phyloP scores from a whole-genome alignment of 306 rosid species.

The Acacia melanoxylon region DNA sequence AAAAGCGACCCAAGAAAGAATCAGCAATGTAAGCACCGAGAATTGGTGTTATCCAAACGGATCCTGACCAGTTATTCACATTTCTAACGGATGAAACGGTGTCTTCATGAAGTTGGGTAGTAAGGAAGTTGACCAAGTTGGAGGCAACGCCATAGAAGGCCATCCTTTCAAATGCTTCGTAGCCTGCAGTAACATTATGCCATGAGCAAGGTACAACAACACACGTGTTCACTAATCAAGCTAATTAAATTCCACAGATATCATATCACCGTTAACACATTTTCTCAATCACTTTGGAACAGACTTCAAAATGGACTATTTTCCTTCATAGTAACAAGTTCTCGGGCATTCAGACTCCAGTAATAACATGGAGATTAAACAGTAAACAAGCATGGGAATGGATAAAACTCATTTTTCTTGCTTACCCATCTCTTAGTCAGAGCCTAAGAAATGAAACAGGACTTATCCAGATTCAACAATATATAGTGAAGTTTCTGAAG shows the following conservation, averaged over 20 bases:
- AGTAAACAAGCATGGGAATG: not conserved
- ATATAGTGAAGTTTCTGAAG: not conserved
- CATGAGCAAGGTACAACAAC: not conserved
- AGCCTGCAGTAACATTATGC: constrained; percentile 47
- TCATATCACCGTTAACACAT: constrained; percentile 2
- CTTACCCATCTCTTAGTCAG: not conserved
- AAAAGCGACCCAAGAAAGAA: constrained; percentile 89
- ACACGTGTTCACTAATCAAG: not conserved
- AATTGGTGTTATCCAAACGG: constrained; percentile 95
- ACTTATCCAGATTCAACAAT: not conserved
- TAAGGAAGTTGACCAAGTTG: constrained; percentile 81
- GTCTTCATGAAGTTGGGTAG: constrained; percentile 89
- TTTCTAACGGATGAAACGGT: constrained; percentile 91
- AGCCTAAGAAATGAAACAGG: not conserved
- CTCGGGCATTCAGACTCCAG: not conserved
- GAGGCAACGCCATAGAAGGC: constrained; percentile 96
- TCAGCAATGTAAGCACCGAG: constrained; percentile 94
- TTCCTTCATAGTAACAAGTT: not conserved
- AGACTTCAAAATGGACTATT: not conserved
- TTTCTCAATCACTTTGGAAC: not conserved
- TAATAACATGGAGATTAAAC: too few species aligned
- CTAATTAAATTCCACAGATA: not conserved
- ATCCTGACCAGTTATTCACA: constrained; percentile 95
- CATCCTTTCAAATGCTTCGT: constrained; percentile 99
- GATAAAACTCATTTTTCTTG: not conserved